A percentile compares a stretch with the other conserved stretches of the same genome.
phyloP scores from a whole-genome alignment of 345 rosid genomes.

The Aquilaria sinensis region DNA sequence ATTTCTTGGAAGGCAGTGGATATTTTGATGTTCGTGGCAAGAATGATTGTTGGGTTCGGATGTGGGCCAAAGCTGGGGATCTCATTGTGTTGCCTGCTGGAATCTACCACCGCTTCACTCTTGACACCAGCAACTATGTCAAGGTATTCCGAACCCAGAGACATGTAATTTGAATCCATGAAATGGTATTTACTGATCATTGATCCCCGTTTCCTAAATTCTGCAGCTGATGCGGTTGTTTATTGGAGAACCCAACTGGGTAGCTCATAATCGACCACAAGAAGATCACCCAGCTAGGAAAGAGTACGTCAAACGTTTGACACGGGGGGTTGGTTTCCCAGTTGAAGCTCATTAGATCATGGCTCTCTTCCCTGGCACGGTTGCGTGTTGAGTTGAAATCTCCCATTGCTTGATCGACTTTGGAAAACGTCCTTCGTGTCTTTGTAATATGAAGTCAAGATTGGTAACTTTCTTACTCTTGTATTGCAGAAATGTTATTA shows the following conservation, averaged over 20 bases:
- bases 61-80: slow-evolving; percentile 70
- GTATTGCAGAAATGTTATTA: too few species aligned
- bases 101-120: slow-evolving; percentile 88
- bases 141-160: slow-evolving; percentile 34
- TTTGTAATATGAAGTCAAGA: too few species aligned
- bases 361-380: too few species aligned
- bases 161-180: neutral
- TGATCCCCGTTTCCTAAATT: slow-evolving; percentile 1
- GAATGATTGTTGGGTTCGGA: slow-evolving; percentile 69
- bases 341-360: slow-evolving; percentile 31
- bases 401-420: too few species aligned
- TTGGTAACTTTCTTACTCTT: too few species aligned
- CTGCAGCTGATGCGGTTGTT: slow-evolving; percentile 82
- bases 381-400: too few species aligned
- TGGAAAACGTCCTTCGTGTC: too few species aligned
- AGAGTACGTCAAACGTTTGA: slow-evolving; percentile 41
- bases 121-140: slow-evolving; percentile 62
- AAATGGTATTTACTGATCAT: neutral
- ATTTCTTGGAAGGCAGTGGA: slow-evolving; percentile 78
- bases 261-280: slow-evolving; percentile 74
- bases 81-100: slow-evolving; percentile 79
- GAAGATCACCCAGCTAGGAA: slow-evolving; percentile 79
- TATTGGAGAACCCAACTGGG: slow-evolving; percentile 84
- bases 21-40: slow-evolving; percentile 87
- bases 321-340: slow-evolving; percentile 30